These are phyloP conservation scores for Fusarium coicis DNA, from an alignment of 2,329 filamentous ascomycete species.

Conservation along the genomic window DNA sequence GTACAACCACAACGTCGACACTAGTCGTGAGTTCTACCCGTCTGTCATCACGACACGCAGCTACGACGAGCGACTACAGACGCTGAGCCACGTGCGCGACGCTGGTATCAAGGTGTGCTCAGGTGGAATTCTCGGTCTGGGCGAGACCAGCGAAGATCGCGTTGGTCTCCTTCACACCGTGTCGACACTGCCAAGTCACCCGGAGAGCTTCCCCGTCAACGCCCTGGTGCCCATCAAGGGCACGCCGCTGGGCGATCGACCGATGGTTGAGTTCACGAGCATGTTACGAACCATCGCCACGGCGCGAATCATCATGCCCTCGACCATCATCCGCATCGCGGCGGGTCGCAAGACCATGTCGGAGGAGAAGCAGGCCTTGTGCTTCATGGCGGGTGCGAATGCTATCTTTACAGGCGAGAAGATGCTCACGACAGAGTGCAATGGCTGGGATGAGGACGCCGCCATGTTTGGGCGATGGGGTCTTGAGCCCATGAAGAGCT, in stretches of 20 bases:
- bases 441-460: conserved; percentile 89
- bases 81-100: conserved; percentile 81
- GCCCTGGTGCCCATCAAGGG: conserved; percentile 91
- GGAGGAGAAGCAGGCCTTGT: conserved; percentile 89
- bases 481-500: conserved; percentile 77
- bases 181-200: conserved; percentile 81
- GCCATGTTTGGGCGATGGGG: conserved; percentile 88
- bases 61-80: conserved; percentile 88
- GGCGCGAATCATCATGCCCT: conserved; percentile 83
- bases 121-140: conserved; percentile 86
- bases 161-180: conserved; percentile 87
- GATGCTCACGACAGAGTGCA: conserved; percentile 93
- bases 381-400: conserved; percentile 91
- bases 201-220: conserved; percentile 92
- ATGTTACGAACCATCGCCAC: conserved; percentile 87
- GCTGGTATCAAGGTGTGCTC: conserved; percentile 92
- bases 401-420: conserved; percentile 97
- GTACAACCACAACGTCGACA: conserved; percentile 96
- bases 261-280: conserved; percentile 79
- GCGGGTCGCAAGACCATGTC: conserved; percentile 85
- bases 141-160: conserved; percentile 81
- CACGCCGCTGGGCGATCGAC: conserved; percentile 81
- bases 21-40: conserved; percentile 88
- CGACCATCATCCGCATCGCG: conserved; percentile 86
- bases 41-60: conserved; percentile 85